Conservation (phyloP, 306 rosid genomes). For the Vachellia collinsii region DNA sequence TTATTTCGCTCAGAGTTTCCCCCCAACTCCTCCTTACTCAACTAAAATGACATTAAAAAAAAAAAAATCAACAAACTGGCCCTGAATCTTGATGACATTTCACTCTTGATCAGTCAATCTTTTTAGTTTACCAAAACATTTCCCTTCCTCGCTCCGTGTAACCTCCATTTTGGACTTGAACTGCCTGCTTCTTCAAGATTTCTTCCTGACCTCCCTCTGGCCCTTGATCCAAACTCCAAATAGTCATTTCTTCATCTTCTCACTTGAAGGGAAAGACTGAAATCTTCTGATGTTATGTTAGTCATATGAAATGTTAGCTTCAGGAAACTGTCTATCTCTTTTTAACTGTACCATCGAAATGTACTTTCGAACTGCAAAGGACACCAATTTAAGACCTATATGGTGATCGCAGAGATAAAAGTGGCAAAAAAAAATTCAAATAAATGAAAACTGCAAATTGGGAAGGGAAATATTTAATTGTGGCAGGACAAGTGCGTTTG, state of each 20-base stretch:
- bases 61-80: neutral
- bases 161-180: neutral
- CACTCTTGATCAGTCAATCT: neutral
- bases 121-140: constrained; percentile 9
- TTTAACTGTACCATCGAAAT: neutral
- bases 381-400: neutral
- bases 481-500: neutral
- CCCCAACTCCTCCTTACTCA: neutral
- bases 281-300: neutral
- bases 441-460: neutral
- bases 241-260: neutral
- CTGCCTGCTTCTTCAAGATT: neutral
- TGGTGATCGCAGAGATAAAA: neutral
- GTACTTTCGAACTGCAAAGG: neutral
- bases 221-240: constrained; percentile 8
- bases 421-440: neutral
- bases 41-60: neutral
- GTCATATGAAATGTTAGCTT: neutral
- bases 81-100: neutral
- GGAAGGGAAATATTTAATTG: neutral
- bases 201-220: neutral
- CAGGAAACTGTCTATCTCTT: neutral
- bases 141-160: neutral
- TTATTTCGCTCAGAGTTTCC: neutral
- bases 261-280: neutral